Evolutionary conservation across 2,329 filamentous ascomycete genomes (phyloP).

Genomic region (Amylocarpus encephaloides): DNA sequence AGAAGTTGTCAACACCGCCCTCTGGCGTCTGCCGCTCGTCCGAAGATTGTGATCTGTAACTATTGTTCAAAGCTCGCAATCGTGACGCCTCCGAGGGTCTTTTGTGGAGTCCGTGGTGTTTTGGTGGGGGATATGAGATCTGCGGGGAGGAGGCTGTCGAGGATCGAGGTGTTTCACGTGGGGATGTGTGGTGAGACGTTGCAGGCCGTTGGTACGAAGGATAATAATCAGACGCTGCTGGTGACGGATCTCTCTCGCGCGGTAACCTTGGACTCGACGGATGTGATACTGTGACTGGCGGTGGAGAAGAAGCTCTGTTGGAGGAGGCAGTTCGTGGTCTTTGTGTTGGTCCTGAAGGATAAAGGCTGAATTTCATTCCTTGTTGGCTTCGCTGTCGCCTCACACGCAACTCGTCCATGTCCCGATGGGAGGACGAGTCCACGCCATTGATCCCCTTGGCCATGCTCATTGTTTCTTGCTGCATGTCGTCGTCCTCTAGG

Average conservation of each 20-base stretch:
- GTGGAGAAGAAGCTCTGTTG: slow-evolving; percentile 5
- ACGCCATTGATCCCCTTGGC: slow-evolving; percentile 21
- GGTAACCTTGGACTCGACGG: not conserved
- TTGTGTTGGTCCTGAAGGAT: slow-evolving; percentile 15
- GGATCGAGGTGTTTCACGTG: slow-evolving; percentile 17
- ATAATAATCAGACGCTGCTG: not conserved
- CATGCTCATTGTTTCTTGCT: slow-evolving; percentile 19
- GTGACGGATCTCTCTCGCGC: not conserved
- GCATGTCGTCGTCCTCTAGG: slow-evolving; percentile 1
- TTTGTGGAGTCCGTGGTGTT: slow-evolving; percentile 14
- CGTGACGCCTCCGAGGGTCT: slow-evolving; percentile 30
- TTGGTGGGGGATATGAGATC: slow-evolving; percentile 9
- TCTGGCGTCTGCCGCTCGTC: slow-evolving; percentile 25
- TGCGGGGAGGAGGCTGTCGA: slow-evolving; percentile 20
- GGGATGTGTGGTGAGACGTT: slow-evolving; percentile 21
- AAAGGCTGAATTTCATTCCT: slow-evolving; percentile 27
- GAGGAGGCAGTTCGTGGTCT: slow-evolving; percentile 22
- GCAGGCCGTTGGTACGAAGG: slow-evolving; percentile 17
- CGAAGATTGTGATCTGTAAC: slow-evolving; percentile 23
- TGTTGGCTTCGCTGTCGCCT: slow-evolving; percentile 20
- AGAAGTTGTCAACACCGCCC: slow-evolving; percentile 25
- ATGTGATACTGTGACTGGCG: not conserved
- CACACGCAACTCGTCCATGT: slow-evolving; percentile 13
- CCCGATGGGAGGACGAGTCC: slow-evolving; percentile 9
- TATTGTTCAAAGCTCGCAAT: slow-evolving; percentile 30